A percentile compares a stretch with the other conserved stretches of the same genome.
Conservation (phyloP, 31 red algal genomes). For the Porphyra umbilicalis region DNA sequence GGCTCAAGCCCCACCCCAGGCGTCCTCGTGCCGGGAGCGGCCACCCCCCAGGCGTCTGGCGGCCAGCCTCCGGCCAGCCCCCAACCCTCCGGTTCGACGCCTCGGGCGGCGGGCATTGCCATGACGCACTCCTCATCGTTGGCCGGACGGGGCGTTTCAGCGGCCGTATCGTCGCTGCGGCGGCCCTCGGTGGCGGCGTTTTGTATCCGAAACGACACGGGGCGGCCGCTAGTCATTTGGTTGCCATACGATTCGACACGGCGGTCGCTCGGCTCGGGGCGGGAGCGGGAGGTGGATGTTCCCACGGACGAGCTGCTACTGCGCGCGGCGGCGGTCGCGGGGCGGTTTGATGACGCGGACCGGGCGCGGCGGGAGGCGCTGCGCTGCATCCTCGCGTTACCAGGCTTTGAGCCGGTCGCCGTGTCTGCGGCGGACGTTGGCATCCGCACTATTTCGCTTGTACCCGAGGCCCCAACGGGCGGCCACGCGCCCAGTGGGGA, state of each 20-base stretch:
- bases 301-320: slow-evolving; percentile 60
- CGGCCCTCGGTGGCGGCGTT: slow-evolving; percentile 64
- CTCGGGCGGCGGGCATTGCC: not conserved
- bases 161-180: not conserved
- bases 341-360: not conserved
- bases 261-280: slow-evolving; percentile 44
- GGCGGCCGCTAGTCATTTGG: slow-evolving; percentile 65
- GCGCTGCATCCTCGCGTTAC: slow-evolving; percentile 36
- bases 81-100: not conserved
- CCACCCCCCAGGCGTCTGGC: not conserved
- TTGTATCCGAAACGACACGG: slow-evolving; percentile 86
- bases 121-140: not conserved
- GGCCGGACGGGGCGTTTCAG: not conserved
- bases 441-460: slow-evolving; percentile 27
- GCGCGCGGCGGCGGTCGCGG: not conserved
- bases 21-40: not conserved
- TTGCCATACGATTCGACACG: slow-evolving; percentile 65
- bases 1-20: not conserved
- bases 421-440: slow-evolving; percentile 62
- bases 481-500: not conserved
- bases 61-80: not conserved
- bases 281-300: slow-evolving; percentile 81
- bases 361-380: slow-evolving; percentile 19
- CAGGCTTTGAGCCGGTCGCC: slow-evolving; percentile 25
- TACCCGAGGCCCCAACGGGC: not conserved